phyloP scores from a whole-genome alignment of 345 rosid genomes.

The Camelina neglecta region DNA sequence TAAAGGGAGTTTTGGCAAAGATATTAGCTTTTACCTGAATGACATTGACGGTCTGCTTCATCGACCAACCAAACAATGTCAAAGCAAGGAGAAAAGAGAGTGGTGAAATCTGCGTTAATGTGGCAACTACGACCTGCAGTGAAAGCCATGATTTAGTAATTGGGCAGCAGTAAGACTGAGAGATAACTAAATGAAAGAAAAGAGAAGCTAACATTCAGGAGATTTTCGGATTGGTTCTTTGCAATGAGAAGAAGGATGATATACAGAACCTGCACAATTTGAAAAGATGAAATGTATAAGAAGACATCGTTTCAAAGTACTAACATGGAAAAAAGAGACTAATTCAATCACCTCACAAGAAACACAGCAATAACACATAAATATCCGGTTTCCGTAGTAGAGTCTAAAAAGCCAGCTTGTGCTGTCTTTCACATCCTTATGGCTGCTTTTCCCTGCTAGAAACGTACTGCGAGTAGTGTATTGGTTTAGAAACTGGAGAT shows the following conservation, averaged over 20 bases:
- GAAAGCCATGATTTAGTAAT: slow-evolving; percentile 11
- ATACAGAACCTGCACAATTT: slow-evolving; percentile 73
- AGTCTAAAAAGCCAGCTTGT: slow-evolving; percentile 92
- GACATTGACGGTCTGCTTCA: slow-evolving; percentile 75
- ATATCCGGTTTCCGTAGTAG: slow-evolving; percentile 94
- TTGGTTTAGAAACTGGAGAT: slow-evolving; percentile 20
- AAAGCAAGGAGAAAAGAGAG: slow-evolving; percentile 62
- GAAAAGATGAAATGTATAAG: not conserved
- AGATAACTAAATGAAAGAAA: not conserved
- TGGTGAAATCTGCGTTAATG: slow-evolving; percentile 54
- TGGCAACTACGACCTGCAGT: slow-evolving; percentile 58
- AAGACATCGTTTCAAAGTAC: slow-evolving; percentile 13
- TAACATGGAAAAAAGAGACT: slow-evolving; percentile 5
- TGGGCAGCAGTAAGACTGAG: not conserved
- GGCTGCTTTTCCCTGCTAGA: slow-evolving; percentile 87
- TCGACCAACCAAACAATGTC: slow-evolving; percentile 83
- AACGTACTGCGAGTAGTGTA: slow-evolving; percentile 70
- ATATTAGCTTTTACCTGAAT: slow-evolving; percentile 68
- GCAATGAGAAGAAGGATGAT: slow-evolving; percentile 81
- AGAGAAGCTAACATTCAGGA: slow-evolving; percentile 62
- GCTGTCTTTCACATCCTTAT: slow-evolving; percentile 98
- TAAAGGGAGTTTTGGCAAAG: not conserved
- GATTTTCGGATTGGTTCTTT: slow-evolving; percentile 62
- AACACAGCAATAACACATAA: slow-evolving; percentile 93
- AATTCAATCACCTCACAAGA: slow-evolving; percentile 83